These are phyloP conservation scores for Tubosaeta brunneosetosa DNA, from an alignment of 768 basidiomycete genomes.

Conservation along the genomic window DNA sequence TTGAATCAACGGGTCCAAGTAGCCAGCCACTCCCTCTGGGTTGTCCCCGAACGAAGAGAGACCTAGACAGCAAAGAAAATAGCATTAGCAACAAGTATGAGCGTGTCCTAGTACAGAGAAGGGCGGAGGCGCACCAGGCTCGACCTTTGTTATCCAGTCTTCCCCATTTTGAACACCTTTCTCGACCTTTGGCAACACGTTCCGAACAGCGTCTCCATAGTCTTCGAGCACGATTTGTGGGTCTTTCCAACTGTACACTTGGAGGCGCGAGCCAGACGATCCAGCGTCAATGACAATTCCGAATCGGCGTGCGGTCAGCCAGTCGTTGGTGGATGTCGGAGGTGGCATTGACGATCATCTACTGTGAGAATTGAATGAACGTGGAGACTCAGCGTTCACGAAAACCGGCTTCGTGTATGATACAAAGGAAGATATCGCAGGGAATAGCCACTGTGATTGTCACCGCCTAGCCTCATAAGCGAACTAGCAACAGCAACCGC, in stretches of 20 bases:
- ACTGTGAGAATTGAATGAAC: constrained; percentile 23
- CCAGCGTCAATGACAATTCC: constrained; percentile 98
- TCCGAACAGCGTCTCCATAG: constrained; percentile 44
- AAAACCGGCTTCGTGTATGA: constrained; percentile 14
- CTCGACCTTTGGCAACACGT: constrained; percentile 77
- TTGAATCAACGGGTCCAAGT: constrained; percentile 76
- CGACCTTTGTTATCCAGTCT: constrained; percentile 86
- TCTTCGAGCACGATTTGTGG: constrained; percentile 57
- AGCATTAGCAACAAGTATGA: too few species aligned
- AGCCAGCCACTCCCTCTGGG: constrained; percentile 63
- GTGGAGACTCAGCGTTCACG: constrained; percentile 17
- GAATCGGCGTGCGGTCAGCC: constrained; percentile 78
- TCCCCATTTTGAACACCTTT: constrained; percentile 82
- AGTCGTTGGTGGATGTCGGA: constrained; percentile 62
- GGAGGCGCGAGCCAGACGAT: constrained; percentile 91
- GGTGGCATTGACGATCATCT: constrained; percentile 60
- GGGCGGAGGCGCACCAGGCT: constrained; percentile 70
- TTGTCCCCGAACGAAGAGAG: constrained; percentile 76
- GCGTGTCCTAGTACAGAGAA: not conserved
- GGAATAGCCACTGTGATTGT: constrained; percentile 4
- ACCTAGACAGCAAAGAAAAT: constrained; percentile 43
- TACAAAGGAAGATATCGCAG: not conserved
- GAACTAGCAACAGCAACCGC: not conserved
- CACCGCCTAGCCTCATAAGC: not conserved
- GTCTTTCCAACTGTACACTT: constrained; percentile 96